A percentile compares a stretch with the other conserved stretches of the same genome.
phyloP scores from a whole-genome alignment of 179 eudicot species.

The Nepenthes alata region DNA sequence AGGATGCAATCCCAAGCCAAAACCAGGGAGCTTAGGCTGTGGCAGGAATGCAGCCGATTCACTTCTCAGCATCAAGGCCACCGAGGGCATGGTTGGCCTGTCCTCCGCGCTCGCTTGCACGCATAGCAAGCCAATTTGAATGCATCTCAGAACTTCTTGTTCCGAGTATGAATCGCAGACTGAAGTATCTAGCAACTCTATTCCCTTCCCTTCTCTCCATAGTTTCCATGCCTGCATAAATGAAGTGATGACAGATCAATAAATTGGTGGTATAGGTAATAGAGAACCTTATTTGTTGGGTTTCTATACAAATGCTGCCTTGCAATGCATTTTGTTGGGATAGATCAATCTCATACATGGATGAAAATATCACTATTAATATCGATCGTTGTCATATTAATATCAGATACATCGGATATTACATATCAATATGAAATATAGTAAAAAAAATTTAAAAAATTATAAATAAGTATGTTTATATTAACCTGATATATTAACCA shows the following conservation, averaged over 20 bases:
- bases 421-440: no score
- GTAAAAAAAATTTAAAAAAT: no score
- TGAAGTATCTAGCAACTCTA: slow-evolving; percentile 26
- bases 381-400: no score
- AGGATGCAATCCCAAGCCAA: slow-evolving; percentile 33
- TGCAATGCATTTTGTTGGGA: no score
- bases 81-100: slow-evolving; percentile 44
- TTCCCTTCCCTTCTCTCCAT: slow-evolving; percentile 41
- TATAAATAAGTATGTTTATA: no score
- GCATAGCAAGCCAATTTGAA: slow-evolving; percentile 29
- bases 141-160: slow-evolving; percentile 24
- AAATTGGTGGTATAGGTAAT: not conserved
- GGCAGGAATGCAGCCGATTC: slow-evolving; percentile 24
- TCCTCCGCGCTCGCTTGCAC: slow-evolving; percentile 49
- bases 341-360: no score
- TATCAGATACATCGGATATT: no score
- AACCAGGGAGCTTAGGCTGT: slow-evolving; percentile 43
- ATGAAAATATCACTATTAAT: no score
- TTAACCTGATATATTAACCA: no score
- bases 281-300: no score
- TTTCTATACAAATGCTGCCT: no score
- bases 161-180: slow-evolving; percentile 17
- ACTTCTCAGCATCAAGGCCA: slow-evolving; percentile 38
- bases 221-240: slow-evolving; percentile 38
- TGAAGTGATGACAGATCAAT: not conserved